Evolutionary conservation across 306 rosid species (phyloP), one percentile per base, ranked within the genome.

Genomic region (Sphenostylis stenocarpa): DNA sequence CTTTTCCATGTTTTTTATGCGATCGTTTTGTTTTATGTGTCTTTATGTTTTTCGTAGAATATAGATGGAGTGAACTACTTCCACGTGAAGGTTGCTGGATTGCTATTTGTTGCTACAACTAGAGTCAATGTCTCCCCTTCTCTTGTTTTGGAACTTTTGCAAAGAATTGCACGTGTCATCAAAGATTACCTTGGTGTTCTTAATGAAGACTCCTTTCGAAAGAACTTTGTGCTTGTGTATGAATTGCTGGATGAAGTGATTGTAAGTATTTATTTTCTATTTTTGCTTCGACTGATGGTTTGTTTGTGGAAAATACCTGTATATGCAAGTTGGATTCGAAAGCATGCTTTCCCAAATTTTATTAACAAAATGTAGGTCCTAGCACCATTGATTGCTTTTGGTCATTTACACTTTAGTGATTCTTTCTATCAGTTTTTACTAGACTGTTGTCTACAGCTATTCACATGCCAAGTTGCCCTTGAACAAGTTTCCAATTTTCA

Each of bases 181-280:
- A 95, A 92, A 78, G 99, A 92, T 82, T 92, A 95, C 87, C 94
- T 92, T 51, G 97, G 99, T 53, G 88, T 92, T 69, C 98, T 95
- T 69, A 90, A 88, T 70, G 98, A 95, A 68, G 98, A 95, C 43
- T 88, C 97, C 0, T 84, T 92, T 77, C 79, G 98, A 33, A 95
- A 90, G 84, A 95, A 95, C 77, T 95, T 92, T 7, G 97, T 92
- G 82, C 97, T 95, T 4, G 99, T 95, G 19, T 95, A 92, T 77
- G 97, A 95, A 84, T 87, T 95, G 85, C 88, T 95, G 56, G 99
- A 92, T 87, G 97, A 95, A 89, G 88, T 91, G 28, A 88, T 96
- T 77, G 99, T 89, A 78, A 91, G 98, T 80, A 15, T 70, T 72
- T 49, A 20, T 66, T 75, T 56, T 6, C 55, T 19, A 0, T 75